Percentiles rank a stretch among this genome's conserved stretches.
These are phyloP conservation scores for Gomphus sp. DNA, from an alignment of 1,284 basidiomycete genomes.

Conservation along the genomic window DNA sequence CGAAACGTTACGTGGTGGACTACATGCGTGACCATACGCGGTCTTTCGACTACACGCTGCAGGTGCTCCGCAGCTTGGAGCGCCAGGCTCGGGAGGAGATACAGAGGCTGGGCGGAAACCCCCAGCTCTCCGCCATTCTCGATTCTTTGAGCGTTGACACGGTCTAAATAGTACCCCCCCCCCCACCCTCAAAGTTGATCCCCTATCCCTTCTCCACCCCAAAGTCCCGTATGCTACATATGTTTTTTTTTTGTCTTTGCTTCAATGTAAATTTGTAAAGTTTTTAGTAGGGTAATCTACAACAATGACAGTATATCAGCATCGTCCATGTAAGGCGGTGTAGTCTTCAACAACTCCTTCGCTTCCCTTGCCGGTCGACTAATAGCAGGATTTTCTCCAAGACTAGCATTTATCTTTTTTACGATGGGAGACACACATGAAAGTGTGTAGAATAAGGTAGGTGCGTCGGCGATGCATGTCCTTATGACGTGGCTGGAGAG, in stretches of 20 bases:
- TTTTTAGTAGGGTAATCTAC: neutral
- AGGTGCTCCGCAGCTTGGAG: slow-evolving; percentile 51
- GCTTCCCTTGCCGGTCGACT: slow-evolving; percentile 81
- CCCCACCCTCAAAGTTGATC: too few species aligned
- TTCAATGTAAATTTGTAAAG: too few species aligned
- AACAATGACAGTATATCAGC: slow-evolving; percentile 14
- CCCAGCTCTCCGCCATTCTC: slow-evolving; percentile 34
- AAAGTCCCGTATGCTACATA: too few species aligned
- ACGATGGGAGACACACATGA: slow-evolving; percentile 56
- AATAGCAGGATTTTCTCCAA: slow-evolving; percentile 65
- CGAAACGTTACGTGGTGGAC: slow-evolving; percentile 72
- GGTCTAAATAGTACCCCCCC: too few species aligned
- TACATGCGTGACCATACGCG: slow-evolving; percentile 66
- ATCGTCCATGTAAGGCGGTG: slow-evolving; percentile 22
- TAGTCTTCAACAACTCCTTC: slow-evolving; percentile 58
- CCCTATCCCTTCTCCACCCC: too few species aligned
- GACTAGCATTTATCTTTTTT: slow-evolving; percentile 66
- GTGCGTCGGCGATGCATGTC: slow-evolving; percentile 33
- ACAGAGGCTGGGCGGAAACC: slow-evolving; percentile 49
- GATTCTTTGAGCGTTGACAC: slow-evolving; percentile 27
- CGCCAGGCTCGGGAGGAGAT: slow-evolving; percentile 48
- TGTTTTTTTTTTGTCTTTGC: too few species aligned
- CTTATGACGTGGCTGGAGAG: slow-evolving; percentile 24
- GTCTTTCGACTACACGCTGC: slow-evolving; percentile 68
- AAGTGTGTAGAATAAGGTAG: slow-evolving; percentile 19